Evolutionary conservation across 768 basidiomycete species (phyloP).

Genomic region (Termitomyces sp.): DNA sequence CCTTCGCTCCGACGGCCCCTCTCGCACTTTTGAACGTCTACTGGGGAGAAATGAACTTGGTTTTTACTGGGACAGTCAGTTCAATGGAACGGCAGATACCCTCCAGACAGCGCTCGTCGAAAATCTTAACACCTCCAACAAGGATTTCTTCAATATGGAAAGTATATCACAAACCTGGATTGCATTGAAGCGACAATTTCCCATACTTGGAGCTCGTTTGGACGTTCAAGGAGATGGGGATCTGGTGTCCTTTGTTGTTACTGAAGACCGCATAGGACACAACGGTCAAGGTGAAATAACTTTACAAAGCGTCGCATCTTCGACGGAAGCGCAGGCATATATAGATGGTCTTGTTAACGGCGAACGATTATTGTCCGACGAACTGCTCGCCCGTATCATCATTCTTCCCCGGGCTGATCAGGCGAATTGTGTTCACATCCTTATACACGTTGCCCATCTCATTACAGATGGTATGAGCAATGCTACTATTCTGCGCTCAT

Average conservation of each 20-base stretch:
- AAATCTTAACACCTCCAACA: constrained; percentile 10
- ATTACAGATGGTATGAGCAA: constrained; percentile 49
- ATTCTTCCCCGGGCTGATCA: constrained; percentile 37
- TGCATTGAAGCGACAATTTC: constrained; percentile 43
- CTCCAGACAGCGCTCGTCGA: constrained; percentile 31
- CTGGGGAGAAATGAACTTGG: constrained; percentile 35
- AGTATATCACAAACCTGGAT: constrained; percentile 44
- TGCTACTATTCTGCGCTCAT: constrained; percentile 35
- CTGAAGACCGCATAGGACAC: constrained; percentile 29
- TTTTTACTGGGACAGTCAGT: constrained; percentile 40
- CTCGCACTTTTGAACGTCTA: no score
- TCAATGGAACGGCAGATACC: constrained; percentile 43
- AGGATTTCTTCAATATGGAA: constrained; percentile 16
- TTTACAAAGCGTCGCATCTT: constrained; percentile 28
- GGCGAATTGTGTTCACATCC: constrained; percentile 33
- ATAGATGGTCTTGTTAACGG: no score
- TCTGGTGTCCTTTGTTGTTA: constrained; percentile 38
- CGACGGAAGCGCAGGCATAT: constrained; percentile 28
- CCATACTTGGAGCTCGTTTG: constrained; percentile 44
- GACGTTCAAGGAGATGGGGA: constrained; percentile 24
- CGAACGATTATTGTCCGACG: constrained; percentile 36
- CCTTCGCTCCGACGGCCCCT: no score
- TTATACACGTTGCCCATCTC: constrained; percentile 43
- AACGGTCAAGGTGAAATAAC: constrained; percentile 35
- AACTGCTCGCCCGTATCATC: constrained; percentile 37